Evolutionary conservation across 768 basidiomycete species (phyloP).

Genomic region (Hydnomerulius pinastri): DNA sequence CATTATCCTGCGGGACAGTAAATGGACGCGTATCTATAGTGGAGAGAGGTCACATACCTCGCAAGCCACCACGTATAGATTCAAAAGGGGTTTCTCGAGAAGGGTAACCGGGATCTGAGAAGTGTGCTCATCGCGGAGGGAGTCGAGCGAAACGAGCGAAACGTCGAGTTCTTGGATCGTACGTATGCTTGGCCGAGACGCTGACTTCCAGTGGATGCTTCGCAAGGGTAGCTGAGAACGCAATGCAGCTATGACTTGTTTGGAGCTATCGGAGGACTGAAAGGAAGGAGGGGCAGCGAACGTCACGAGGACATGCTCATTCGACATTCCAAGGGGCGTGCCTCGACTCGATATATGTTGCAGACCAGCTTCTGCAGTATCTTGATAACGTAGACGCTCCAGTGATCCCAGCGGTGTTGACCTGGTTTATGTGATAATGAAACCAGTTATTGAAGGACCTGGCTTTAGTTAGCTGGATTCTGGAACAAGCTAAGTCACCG

Average conservation of each 20-base stretch:
- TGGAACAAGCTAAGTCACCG: too few species aligned
- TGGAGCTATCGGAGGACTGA: conserved; percentile 72
- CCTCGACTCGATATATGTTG: neutral
- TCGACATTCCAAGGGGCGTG: conserved; percentile 31
- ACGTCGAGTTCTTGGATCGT: conserved; percentile 91
- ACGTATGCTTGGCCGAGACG: conserved; percentile 66
- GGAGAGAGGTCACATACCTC: conserved; percentile 58
- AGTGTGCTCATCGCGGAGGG: conserved; percentile 68
- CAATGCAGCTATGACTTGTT: conserved; percentile 64
- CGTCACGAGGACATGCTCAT: conserved; percentile 63
- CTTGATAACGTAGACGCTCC: too few species aligned
- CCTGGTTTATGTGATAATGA: too few species aligned
- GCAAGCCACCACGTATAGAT: conserved; percentile 84
- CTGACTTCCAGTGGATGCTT: conserved; percentile 91
- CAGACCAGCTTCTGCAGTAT: too few species aligned
- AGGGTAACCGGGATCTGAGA: conserved; percentile 78
- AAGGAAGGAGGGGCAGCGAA: conserved; percentile 66
- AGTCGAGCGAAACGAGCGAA: conserved; percentile 66
- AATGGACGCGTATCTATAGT: conserved; percentile 8
- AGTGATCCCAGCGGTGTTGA: too few species aligned
- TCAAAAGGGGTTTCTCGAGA: conserved; percentile 84
- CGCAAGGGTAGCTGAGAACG: conserved; percentile 79
- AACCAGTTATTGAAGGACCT: neutral
- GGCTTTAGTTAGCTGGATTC: too few species aligned
- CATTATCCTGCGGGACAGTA: conserved; percentile 47